A percentile compares a stretch with the other conserved stretches of the same genome.
phyloP scores from a whole-genome alignment of 2,329 filamentous ascomycete genomes.

The Xylaria sp. region DNA sequence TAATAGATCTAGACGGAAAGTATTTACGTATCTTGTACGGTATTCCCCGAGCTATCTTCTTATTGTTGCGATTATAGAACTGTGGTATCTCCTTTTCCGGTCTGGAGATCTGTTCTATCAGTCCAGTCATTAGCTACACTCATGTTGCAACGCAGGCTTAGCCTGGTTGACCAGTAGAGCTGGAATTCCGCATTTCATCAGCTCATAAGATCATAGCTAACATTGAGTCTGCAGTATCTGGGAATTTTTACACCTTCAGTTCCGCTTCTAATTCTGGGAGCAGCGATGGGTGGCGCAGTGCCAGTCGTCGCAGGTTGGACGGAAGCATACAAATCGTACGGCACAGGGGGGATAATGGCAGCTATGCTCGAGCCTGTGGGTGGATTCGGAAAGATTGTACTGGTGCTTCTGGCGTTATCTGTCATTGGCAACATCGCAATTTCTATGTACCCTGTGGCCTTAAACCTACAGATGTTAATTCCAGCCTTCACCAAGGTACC shows the following conservation, averaged over 20 bases:
- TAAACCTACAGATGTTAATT: slow-evolving; percentile 56
- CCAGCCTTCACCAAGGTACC: slow-evolving; percentile 55
- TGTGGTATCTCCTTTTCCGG: too few relatives aligned
- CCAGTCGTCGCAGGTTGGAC: slow-evolving; percentile 40
- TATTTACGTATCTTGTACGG: slow-evolving; percentile 57
- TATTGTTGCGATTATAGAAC: too few relatives aligned
- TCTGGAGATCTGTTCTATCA: background rate
- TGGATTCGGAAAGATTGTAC: slow-evolving; percentile 52
- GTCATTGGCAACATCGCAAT: slow-evolving; percentile 54
- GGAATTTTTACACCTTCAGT: slow-evolving; percentile 63
- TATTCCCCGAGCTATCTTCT: background rate
- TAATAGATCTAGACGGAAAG: slow-evolving; percentile 34
- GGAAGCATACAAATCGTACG: slow-evolving; percentile 41
- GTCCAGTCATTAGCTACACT: background rate
- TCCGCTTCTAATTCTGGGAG: slow-evolving; percentile 58
- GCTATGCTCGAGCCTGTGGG: slow-evolving; percentile 47
- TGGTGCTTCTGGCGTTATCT: slow-evolving; percentile 53
- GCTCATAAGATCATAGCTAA: background rate
- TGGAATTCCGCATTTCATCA: too few relatives aligned
- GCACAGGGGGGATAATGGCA: slow-evolving; percentile 42
- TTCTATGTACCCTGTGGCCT: slow-evolving; percentile 53
- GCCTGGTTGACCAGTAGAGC: too few relatives aligned
- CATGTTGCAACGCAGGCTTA: too few relatives aligned
- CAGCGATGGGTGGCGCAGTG: slow-evolving; percentile 44
- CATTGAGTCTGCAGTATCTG: slow-evolving; percentile 51